A percentile compares a stretch with the other conserved stretches of the same genome.
These are phyloP conservation scores for Niebla homalea DNA, from an alignment of 495 filamentous ascomycete species.

Conservation along the genomic window DNA sequence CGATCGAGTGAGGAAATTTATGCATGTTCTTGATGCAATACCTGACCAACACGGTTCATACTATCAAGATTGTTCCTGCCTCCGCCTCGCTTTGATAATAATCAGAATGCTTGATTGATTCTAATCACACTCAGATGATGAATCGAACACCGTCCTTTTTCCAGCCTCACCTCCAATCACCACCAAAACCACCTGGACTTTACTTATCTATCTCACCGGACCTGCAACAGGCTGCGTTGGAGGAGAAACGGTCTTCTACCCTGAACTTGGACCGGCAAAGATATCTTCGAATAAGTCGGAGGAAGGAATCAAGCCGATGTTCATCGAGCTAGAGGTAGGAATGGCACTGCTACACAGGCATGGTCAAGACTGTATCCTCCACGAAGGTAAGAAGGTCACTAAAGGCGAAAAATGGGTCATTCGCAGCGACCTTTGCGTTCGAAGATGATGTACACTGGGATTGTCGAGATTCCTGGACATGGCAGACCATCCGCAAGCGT, in stretches of 20 bases:
- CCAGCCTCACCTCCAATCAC: slow-evolving; percentile 31
- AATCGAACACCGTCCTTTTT: slow-evolving; percentile 55
- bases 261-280: slow-evolving; percentile 37
- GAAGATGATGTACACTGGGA: slow-evolving; percentile 22
- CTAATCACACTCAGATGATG: slow-evolving; percentile 46
- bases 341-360: slow-evolving; percentile 81
- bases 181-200: slow-evolving; percentile 84
- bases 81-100: no score
- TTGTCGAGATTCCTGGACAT: no score
- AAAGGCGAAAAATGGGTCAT: slow-evolving; percentile 89
- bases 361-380: slow-evolving; percentile 76
- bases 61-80: no score
- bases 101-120: no score
- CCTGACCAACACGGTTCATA: no score
- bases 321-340: slow-evolving; percentile 62
- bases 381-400: slow-evolving; percentile 70
- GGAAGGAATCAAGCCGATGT: slow-evolving; percentile 44
- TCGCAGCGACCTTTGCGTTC: slow-evolving; percentile 73
- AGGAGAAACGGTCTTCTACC: slow-evolving; percentile 89
- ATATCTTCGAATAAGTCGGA: slow-evolving; percentile 30
- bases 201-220: slow-evolving; percentile 75
- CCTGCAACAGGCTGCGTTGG: slow-evolving; percentile 53
- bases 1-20: no score
- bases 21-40: no score
- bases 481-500: no score